Conservation (phyloP, 345 rosid species). For the Eucalyptus tenuipes region DNA sequence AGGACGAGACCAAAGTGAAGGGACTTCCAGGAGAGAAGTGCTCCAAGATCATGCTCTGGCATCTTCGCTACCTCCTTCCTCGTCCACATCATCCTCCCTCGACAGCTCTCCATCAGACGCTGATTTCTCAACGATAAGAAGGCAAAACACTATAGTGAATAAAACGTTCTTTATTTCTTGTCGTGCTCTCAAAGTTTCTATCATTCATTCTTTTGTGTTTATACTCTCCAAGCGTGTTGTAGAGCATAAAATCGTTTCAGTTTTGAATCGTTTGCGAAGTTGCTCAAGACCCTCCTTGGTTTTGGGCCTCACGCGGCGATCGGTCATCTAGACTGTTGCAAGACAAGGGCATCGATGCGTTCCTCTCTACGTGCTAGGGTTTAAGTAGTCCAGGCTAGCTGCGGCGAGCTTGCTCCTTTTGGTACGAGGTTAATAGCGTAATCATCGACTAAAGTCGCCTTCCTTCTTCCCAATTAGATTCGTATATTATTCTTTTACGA, state of each 20-base stretch:
- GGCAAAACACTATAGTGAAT: not conserved
- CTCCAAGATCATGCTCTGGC: conserved; percentile 88
- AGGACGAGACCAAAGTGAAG: conserved; percentile 67
- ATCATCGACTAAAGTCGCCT: not conserved
- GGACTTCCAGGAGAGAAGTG: conserved; percentile 68
- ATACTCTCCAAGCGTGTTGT: not conserved
- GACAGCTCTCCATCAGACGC: not conserved
- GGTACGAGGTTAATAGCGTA: not conserved
- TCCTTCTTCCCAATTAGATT: not conserved
- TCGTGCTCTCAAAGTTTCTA: not conserved
- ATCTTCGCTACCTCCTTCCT: conserved; percentile 22
- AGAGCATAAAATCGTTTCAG: not conserved
- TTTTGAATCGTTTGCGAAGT: not conserved
- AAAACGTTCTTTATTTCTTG: not conserved
- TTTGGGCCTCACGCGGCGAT: not conserved
- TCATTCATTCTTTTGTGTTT: not conserved
- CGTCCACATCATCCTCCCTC: not conserved
- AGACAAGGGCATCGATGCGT: not conserved
- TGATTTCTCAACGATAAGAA: not conserved
- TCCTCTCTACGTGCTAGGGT: not conserved
- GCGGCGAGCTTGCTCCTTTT: not conserved
- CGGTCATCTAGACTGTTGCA: not conserved
- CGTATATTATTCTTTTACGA: not conserved
- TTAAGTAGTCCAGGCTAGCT: not conserved
- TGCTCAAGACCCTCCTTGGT: not conserved